Base-by-base conservation (phyloP, 1,139 yeast species). In the Geotrichum restrictum region DNA sequence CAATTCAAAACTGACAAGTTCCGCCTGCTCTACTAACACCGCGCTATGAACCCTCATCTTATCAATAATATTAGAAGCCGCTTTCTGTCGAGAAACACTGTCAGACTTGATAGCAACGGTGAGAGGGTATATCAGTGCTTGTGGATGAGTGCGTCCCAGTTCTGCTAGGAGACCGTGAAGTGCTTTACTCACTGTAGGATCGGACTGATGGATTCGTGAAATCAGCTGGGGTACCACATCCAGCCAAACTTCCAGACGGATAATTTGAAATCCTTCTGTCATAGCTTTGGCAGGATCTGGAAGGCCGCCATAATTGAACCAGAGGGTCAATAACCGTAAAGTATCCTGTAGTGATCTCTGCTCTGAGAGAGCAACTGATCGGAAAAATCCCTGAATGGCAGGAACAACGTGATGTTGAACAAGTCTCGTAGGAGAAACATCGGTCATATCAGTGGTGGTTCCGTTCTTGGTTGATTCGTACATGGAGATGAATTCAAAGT, bases 71-170 rank as follows among this genome's bases (percentile, higher is more conserved):
- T 91, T 85, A 59, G 83, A 74, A 0, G 99, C 99, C 0, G 98
- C 98, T 64, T 82, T 80, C 69, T 89, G 94, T 63, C 98, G 80
- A 14, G 85, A 85, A 24, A 86, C 81, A 59, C 95, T 87, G 61
- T 93, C 97, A 0, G 97, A 88, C 58, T 95, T 91, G 48, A 91
- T 89, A 5, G 98, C 97, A 56, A 94, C 99, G 1, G 96, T 93
- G 57, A 94, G 75, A 3, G 98, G 98, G 65, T 89, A 91, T 2
- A 93, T 94, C 62, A 94, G 77, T 0, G 98, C 97, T 65, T 94
- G 98, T 0, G 99, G 98, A 69, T 94, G 98, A 0, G 93, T 94
- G 60, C 87, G 83, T 48, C 98, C 98, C 33, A 94, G 74, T 61
- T 89, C 96, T 1, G 96, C 80, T 58, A 94, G 74, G 36, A 94